Conservation (phyloP, 1,139 yeast genomes). For the Petasospora fabianii region DNA sequence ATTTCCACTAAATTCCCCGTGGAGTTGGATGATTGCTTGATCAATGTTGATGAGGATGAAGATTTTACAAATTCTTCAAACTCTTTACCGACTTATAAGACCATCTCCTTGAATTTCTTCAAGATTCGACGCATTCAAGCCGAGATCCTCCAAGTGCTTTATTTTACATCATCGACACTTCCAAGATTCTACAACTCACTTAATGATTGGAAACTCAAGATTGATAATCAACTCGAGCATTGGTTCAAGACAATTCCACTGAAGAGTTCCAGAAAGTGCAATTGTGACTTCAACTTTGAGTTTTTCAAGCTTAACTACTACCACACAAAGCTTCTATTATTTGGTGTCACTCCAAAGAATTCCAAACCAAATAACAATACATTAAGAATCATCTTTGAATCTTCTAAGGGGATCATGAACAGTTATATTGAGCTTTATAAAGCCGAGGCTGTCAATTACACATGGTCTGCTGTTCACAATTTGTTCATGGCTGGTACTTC, state of each 20-base stretch:
- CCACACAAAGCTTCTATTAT: conserved; percentile 67
- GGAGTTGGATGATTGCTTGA: conserved; percentile 66
- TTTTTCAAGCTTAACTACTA: conserved; percentile 73
- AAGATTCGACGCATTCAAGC: conserved; percentile 70
- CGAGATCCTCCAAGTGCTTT: conserved; percentile 67
- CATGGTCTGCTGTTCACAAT: conserved; percentile 93
- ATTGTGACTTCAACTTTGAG: conserved; percentile 68
- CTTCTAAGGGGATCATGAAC: conserved; percentile 63
- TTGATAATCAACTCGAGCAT: conserved; percentile 46
- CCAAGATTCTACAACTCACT: conserved; percentile 60
- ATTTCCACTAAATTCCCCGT: conserved; percentile 66
- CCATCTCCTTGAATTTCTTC: conserved; percentile 63
- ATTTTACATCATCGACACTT: conserved; percentile 59
- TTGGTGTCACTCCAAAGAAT: conserved; percentile 75
- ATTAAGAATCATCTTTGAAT: conserved; percentile 52
- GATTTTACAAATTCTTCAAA: conserved; percentile 33
- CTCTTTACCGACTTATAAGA: conserved; percentile 58
- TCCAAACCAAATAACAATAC: conserved; percentile 52
- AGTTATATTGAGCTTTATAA: conserved; percentile 57
- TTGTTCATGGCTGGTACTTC: conserved; percentile 88
- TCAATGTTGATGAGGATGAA: conserved; percentile 35
- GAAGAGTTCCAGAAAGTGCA: conserved; percentile 54
- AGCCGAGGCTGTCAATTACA: conserved; percentile 65
- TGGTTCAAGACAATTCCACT: conserved; percentile 63
- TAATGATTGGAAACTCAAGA: conserved; percentile 55